A percentile compares a stretch with the other conserved stretches of the same genome.
Conservation (phyloP, 345 rosid species). For the Euphorbia peplus region DNA sequence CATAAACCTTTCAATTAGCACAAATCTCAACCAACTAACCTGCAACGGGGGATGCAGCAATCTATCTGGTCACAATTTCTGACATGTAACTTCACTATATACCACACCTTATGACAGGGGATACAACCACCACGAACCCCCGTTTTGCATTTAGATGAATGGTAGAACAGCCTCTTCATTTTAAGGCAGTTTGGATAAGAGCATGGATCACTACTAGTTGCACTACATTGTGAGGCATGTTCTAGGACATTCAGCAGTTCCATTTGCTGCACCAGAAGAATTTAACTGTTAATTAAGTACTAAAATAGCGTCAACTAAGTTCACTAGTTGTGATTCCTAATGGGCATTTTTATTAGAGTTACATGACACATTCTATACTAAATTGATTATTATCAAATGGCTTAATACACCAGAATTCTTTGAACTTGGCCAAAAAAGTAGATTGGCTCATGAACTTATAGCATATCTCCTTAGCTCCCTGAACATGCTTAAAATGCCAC, state of each 20-base stretch:
- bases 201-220: conserved; percentile 24
- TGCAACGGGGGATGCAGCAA: conserved; percentile 45
- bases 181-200: conserved; percentile 34
- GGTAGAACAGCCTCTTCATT: conserved; percentile 35
- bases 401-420: too few species aligned
- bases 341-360: background rate
- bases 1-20: background rate
- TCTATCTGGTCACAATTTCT: conserved; percentile 28
- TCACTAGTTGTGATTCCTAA: background rate
- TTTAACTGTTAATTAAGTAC: conserved; percentile 4
- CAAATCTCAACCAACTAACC: conserved; percentile 21
- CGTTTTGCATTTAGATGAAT: conserved; percentile 30
- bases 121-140: conserved; percentile 27
- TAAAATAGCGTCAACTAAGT: background rate
- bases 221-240: conserved; percentile 36
- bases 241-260: conserved; percentile 30
- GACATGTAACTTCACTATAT: conserved; percentile 30
- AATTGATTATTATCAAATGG: background rate
- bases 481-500: too few species aligned
- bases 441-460: too few species aligned
- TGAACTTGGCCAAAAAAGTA: too few species aligned
- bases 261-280: conserved; percentile 24
- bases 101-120: conserved; percentile 28
- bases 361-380: background rate
- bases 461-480: too few species aligned